Percentiles rank a stretch among this genome's conserved stretches.
phyloP scores from a whole-genome alignment of 495 filamentous ascomycete species.

The Neurospora discreta region DNA sequence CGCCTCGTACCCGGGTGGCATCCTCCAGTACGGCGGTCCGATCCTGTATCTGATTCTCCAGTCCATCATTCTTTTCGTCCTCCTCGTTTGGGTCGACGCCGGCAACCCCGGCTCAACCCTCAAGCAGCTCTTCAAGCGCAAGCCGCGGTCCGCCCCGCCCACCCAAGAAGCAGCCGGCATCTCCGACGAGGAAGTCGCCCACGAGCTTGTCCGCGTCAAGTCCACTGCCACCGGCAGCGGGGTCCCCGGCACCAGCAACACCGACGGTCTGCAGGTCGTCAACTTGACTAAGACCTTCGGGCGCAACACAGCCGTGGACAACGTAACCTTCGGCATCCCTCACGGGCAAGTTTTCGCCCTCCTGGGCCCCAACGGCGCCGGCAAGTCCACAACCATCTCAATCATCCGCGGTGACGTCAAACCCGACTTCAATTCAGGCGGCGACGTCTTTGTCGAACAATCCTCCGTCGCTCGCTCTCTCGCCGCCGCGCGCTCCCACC shows the following conservation, averaged over 20 bases:
- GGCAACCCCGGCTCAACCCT: slow-evolving; percentile 44
- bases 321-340: slow-evolving; percentile 69
- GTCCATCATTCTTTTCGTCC: slow-evolving; percentile 48
- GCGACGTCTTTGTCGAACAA: slow-evolving; percentile 67
- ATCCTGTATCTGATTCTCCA: slow-evolving; percentile 69
- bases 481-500: slow-evolving; percentile 51
- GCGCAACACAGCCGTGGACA: slow-evolving; percentile 59
- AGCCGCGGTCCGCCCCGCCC: neutral
- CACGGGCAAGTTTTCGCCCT: slow-evolving; percentile 74
- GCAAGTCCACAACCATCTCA: slow-evolving; percentile 76
- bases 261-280: slow-evolving; percentile 62
- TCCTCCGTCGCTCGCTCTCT: slow-evolving; percentile 54
- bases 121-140: slow-evolving; percentile 23
- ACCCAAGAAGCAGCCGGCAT: slow-evolving; percentile 6
- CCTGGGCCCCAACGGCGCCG: slow-evolving; percentile 80
- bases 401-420: slow-evolving; percentile 76
- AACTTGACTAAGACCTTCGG: slow-evolving; percentile 70
- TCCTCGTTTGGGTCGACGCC: slow-evolving; percentile 63
- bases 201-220: slow-evolving; percentile 34
- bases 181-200: slow-evolving; percentile 35
- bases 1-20: slow-evolving; percentile 55
- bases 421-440: slow-evolving; percentile 42
- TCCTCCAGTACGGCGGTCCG: slow-evolving; percentile 65
- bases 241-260: slow-evolving; percentile 33
- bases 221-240: slow-evolving; percentile 21